phyloP scores from a whole-genome alignment of 2,329 filamentous ascomycete species.

The Ophiostoma perfectum region DNA sequence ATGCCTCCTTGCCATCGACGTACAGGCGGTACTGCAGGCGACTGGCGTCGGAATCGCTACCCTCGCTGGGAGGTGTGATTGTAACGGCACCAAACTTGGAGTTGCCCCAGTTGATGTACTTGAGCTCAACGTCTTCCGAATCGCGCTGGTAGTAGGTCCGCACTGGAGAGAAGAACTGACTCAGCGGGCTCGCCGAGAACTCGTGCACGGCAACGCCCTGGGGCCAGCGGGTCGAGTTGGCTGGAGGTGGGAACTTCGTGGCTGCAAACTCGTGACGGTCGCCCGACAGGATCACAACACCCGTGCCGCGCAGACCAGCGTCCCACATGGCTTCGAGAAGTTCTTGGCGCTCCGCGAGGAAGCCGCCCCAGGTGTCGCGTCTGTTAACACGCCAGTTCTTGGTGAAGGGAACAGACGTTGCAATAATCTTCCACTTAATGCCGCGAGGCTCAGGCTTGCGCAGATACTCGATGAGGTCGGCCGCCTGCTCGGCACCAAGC shows the following conservation, averaged over 20 bases:
- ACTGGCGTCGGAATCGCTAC: constrained; percentile 41
- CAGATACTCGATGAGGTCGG: constrained; percentile 74
- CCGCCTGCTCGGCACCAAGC: constrained; percentile 73
- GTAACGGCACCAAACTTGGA: constrained; percentile 83
- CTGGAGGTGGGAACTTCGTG: constrained; percentile 66
- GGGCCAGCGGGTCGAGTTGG: constrained; percentile 54
- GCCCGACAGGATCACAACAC: constrained; percentile 79
- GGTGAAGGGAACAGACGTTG: constrained; percentile 88
- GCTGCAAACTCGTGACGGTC: constrained; percentile 97
- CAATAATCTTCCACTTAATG: constrained; percentile 88
- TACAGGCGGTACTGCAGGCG: constrained; percentile 75
- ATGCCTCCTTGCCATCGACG: constrained; percentile 72
- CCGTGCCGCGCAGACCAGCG: constrained; percentile 63
- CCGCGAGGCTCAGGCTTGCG: constrained; percentile 64
- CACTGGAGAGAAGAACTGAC: constrained; percentile 87
- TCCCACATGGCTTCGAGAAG: constrained; percentile 93
- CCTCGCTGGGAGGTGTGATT: constrained; percentile 46
- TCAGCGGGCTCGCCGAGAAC: constrained; percentile 85
- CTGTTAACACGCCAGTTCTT: constrained; percentile 93
- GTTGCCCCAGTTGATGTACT: constrained; percentile 80
- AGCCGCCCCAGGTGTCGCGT: constrained; percentile 91
- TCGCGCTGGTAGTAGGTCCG: constrained; percentile 78
- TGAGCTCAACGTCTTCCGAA: constrained; percentile 73
- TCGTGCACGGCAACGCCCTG: constrained; percentile 69
- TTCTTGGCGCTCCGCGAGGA: constrained; percentile 69